Evolutionary conservation across 805 yeast species (phyloP), one percentile per base, ranked within the genome.

Genomic region (Metschnikowia amazonensis): DNA sequence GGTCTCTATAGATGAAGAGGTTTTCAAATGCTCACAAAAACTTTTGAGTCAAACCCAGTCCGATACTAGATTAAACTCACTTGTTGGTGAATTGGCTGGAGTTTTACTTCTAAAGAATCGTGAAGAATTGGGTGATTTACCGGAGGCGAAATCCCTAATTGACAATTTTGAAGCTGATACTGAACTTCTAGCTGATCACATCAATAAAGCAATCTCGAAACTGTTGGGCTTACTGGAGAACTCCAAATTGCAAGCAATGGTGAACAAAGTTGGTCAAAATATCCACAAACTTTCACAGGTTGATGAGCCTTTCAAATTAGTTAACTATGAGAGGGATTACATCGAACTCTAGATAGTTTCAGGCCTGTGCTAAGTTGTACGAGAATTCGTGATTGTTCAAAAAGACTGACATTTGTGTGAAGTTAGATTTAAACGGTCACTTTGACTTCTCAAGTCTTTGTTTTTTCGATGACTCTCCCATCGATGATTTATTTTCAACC

Each of bases 271-370:
- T 11, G 60, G 62, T 43, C 45, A 50, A 3, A 69, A 69, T 51
- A 62, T 71, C 40, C 56, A 46, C 14, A 46, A 45, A 14, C 61
- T 71, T 33, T 52, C 60, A 30, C 58, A 58, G 37, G 52, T 59
- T 45, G 74, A 70, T 47, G 64, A 62, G 28, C 59, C 60, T 34
- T 71, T 67, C 51, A 54, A 63, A 51, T 55, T 71, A 53, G 56
- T 69, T 14, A 69, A 69, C 49, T 68, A 64, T 41, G 71, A 70
- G 36, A 59, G 51, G 39, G 74, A 70, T 53, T 62, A 64, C 50
- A 42, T 66, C 35, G 63, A 62, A 18, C 33, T 29, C 17, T 37
- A 37, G 20, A 6, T 7, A 8, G n/a, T n/a, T 13, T n/a, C 29
- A 23, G 29, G 20, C 20, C 16, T n/a, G 17, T 27, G 31, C 17